Evolutionary conservation across 129 eudicot species (phyloP).

Genomic region (Centrapalus pauciflorus): DNA sequence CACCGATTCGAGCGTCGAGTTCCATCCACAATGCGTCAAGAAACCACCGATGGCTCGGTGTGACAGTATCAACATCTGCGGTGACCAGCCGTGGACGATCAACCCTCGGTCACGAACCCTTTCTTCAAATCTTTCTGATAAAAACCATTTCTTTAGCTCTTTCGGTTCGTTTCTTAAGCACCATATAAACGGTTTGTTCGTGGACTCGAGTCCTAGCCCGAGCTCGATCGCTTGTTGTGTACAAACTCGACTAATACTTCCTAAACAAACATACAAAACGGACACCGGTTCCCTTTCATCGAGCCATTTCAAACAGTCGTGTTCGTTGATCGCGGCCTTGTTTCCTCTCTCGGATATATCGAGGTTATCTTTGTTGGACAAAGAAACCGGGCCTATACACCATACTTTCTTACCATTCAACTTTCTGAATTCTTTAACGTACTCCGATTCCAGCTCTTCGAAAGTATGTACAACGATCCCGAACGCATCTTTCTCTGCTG

Average conservation of each 20-base stretch:
- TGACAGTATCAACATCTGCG: slow-evolving; percentile 54
- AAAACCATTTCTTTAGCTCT: slow-evolving; percentile 34
- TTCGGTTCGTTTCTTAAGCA: slow-evolving; percentile 23
- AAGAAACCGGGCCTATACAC: slow-evolving; percentile 64
- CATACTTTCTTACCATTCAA: slow-evolving; percentile 29
- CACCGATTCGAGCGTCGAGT: slow-evolving; percentile 48
- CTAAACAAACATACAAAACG: slow-evolving; percentile 45
- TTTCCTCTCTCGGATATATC: slow-evolving; percentile 45
- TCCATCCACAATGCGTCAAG: slow-evolving; percentile 73
- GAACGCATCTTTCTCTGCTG: slow-evolving; percentile 26
- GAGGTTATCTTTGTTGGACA: slow-evolving; percentile 24
- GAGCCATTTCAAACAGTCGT: slow-evolving; percentile 44
- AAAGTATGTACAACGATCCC: slow-evolving; percentile 47
- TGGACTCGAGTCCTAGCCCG: slow-evolving; percentile 45
- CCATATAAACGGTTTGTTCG: slow-evolving; percentile 49
- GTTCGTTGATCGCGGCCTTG: slow-evolving; percentile 34
- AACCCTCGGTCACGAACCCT: slow-evolving; percentile 40
- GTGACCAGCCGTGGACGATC: slow-evolving; percentile 60
- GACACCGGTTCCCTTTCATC: slow-evolving; percentile 29
- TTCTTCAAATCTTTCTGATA: slow-evolving; percentile 37
- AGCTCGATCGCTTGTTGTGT: slow-evolving; percentile 44
- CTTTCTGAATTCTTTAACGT: slow-evolving; percentile 28
- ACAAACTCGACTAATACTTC: slow-evolving; percentile 40
- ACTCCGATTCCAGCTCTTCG: slow-evolving; percentile 46
- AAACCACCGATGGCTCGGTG: slow-evolving; percentile 50